Evolutionary conservation across 164 flowering plant species (phyloP).

Genomic region (Buxus sempervirens): DNA sequence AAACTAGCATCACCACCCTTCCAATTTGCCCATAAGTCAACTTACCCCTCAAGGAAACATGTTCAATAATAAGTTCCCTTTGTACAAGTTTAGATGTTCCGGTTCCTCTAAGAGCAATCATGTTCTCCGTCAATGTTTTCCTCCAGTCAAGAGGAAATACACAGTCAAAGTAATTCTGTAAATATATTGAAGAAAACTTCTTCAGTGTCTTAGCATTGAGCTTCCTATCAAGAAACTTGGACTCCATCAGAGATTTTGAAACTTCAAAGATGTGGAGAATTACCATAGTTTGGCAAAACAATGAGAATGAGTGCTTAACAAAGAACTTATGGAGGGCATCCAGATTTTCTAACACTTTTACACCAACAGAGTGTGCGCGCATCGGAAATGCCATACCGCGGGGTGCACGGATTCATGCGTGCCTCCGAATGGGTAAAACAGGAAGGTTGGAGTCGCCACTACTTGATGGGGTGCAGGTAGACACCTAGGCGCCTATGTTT

Average conservation of each 20-base stretch:
- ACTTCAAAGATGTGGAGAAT: slow-evolving; percentile 29
- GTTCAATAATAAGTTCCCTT: slow-evolving; percentile 25
- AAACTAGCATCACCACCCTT: slow-evolving; percentile 31
- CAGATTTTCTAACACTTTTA: slow-evolving; percentile 37
- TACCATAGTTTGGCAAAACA: slow-evolving; percentile 23
- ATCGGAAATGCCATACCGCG: too few relatives aligned
- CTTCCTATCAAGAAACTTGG: slow-evolving; percentile 12
- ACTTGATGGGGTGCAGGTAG: too few relatives aligned
- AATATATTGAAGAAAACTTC: slow-evolving; percentile 17
- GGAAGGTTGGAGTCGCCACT: too few relatives aligned
- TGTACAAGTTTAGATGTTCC: slow-evolving; percentile 32
- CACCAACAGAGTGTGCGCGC: slow-evolving; percentile 38
- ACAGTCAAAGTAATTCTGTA: slow-evolving; percentile 18
- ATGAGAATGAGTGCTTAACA: slow-evolving; percentile 12
- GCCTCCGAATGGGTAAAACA: too few relatives aligned
- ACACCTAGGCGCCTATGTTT: too few relatives aligned
- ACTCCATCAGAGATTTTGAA: slow-evolving; percentile 30
- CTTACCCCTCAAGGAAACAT: slow-evolving; percentile 9
- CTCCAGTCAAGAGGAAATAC: slow-evolving; percentile 42
- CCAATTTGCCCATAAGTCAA: slow-evolving; percentile 56
- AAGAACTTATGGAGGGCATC: slow-evolving; percentile 23
- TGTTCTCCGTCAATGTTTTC: slow-evolving; percentile 20
- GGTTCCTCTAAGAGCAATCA: slow-evolving; percentile 41
- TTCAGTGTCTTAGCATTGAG: slow-evolving; percentile 18
- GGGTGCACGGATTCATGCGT: too few relatives aligned